Base-by-base conservation (phyloP, 139 green algal species). In the Coelastrella sp. region DNA sequence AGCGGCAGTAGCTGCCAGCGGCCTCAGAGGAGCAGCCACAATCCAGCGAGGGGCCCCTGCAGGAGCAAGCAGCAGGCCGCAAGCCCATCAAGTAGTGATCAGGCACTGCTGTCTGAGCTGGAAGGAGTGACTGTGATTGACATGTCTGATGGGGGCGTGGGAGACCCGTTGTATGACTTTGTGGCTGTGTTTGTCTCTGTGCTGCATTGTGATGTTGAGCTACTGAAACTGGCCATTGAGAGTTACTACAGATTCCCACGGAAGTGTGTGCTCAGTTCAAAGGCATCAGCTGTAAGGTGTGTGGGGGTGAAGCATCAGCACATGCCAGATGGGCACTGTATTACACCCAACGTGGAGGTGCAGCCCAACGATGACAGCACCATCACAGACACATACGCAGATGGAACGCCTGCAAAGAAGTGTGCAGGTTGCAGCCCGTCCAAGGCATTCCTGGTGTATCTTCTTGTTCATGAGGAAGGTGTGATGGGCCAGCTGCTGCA, bases 131-230 rank as follows among this genome's bases (percentile, higher is more conserved):
- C 35, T 49, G n/a, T 89, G 9, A 82, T 89, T 59, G 84, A 89
- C 84, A 82, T 89, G 61, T 73, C 66, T 9, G 84, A 89, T 76
- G 68, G 35, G 14, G 84, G 84, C n/a, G 56, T 82, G 4, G 84
- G 84, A 14, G 84, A 89, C 57, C 84, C 84, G 14, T 72, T 89
- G 19, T 89, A 72, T 82, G 84, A 89, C 8, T 89, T 89, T 89
- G 84, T 89, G 6, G 84, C 84, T 89, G 35, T 82, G 0, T 89
- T 89, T 82, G 84, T 72, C 35, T 89, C 84, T 63, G 27, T 81
- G 35, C 49, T 89, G 20, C 19, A 60, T 0, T 89, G 84, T 49
- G 68, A 89, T 57, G 70, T 89, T 66, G 20, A 70, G 35, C 61
- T 89, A 10, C 56, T 89, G 0, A 58, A 82, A 22, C 8, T 73